These are phyloP conservation scores for Verticillium dahliae DNA, from an alignment of 2,329 filamentous ascomycete genomes.

Conservation along the genomic window DNA sequence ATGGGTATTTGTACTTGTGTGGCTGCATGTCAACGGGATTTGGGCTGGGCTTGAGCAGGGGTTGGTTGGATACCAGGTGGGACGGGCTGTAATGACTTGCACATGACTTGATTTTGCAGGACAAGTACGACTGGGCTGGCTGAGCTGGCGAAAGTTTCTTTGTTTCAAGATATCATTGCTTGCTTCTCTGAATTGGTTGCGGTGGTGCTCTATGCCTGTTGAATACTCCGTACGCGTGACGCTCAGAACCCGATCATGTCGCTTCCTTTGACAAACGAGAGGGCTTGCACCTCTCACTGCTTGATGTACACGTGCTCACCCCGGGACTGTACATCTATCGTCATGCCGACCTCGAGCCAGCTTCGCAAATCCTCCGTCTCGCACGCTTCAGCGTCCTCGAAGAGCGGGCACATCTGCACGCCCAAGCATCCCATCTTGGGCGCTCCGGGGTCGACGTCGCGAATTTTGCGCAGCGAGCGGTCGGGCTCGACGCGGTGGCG, in stretches of 20 bases:
- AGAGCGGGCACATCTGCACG: slow-evolving; percentile 59
- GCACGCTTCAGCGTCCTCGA: slow-evolving; percentile 20
- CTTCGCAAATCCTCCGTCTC: slow-evolving; percentile 26
- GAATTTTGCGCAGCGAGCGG: slow-evolving; percentile 48
- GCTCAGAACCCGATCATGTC: neutral
- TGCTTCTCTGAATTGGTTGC: neutral
- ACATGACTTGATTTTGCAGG: neutral
- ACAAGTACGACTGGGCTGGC: neutral
- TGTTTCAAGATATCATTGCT: neutral
- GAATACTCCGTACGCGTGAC: neutral
- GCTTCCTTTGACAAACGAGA: neutral
- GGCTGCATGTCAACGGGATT: slow-evolving; percentile 5
- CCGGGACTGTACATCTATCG: slow-evolving; percentile 39
- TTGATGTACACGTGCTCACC: slow-evolving; percentile 37
- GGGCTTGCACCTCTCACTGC: slow-evolving; percentile 14
- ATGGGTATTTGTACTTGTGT: neutral
- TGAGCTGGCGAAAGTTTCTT: neutral
- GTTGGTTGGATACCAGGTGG: slow-evolving; percentile 9
- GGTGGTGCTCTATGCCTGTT: neutral
- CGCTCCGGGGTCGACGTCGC: slow-evolving; percentile 55
- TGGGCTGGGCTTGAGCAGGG: slow-evolving; percentile 4
- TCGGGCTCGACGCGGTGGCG: slow-evolving; percentile 51
- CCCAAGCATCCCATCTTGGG: slow-evolving; percentile 52
- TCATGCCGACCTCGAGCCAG: slow-evolving; percentile 50
- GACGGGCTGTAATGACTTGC: slow-evolving; percentile 3